Evolutionary conservation across 352 stramenopile species (phyloP).

Genomic region (Globisporangium lucens): DNA sequence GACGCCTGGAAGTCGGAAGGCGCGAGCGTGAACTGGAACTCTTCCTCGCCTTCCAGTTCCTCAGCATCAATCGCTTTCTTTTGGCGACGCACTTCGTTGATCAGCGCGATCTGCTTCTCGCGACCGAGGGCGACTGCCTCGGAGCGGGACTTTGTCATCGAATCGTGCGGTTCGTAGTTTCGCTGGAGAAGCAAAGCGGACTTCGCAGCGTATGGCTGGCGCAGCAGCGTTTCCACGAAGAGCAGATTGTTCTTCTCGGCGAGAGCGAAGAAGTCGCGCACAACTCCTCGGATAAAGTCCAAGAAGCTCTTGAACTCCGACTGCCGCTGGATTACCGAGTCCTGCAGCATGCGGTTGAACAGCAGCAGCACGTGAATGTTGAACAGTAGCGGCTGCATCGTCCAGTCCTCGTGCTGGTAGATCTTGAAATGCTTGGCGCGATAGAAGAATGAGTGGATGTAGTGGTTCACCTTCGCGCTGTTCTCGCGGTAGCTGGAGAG

Average conservation of each 20-base stretch:
- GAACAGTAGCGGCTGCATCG: conserved; percentile 85
- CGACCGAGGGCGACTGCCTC: conserved; percentile 61
- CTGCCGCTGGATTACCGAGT: conserved; percentile 54
- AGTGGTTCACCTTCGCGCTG: conserved; percentile 83
- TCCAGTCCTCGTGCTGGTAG: conserved; percentile 66
- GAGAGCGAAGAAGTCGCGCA: conserved; percentile 78
- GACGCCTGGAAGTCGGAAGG: conserved; percentile 61
- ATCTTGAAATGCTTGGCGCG: conserved; percentile 81
- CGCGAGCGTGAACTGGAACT: conserved; percentile 72
- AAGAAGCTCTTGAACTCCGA: conserved; percentile 65
- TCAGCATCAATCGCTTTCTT: conserved; percentile 70
- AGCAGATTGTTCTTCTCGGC: conserved; percentile 78
- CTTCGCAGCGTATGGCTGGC: conserved; percentile 65
- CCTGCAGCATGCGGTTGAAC: conserved; percentile 87
- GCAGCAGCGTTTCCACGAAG: conserved; percentile 72
- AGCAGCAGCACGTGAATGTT: conserved; percentile 78
- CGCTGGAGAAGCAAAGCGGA: conserved; percentile 71
- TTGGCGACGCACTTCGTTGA: conserved; percentile 65
- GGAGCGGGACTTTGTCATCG: conserved; percentile 55
- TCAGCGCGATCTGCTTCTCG: conserved; percentile 48
- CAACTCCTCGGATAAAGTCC: conserved; percentile 75
- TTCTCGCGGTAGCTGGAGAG: conserved; percentile 75
- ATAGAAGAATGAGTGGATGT: conserved; percentile 88
- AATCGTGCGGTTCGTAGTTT: conserved; percentile 70
- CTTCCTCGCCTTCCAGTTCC: conserved; percentile 75